These are phyloP conservation scores for Annulohypoxylon moriforme DNA, from an alignment of 495 filamentous ascomycete species.

Conservation along the genomic window DNA sequence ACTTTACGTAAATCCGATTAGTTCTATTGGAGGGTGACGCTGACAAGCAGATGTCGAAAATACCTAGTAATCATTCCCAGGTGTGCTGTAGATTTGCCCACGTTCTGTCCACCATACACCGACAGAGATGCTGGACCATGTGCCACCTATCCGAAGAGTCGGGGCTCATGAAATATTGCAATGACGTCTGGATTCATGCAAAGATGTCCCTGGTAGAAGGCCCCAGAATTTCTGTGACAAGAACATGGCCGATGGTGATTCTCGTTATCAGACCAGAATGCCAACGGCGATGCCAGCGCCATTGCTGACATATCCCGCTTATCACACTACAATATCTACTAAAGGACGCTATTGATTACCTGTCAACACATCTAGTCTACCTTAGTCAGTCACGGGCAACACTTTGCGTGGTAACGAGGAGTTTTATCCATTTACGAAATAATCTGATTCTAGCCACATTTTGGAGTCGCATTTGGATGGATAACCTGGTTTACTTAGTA, in stretches of 20 bases:
- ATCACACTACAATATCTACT: not conserved
- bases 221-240: not conserved
- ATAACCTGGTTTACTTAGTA: constrained; percentile 11
- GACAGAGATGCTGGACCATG: not conserved
- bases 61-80: no score
- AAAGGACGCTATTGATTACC: not conserved
- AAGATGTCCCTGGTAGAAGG: not conserved
- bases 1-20: constrained; percentile 21
- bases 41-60: not conserved
- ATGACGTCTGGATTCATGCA: constrained; percentile 1
- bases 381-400: not conserved
- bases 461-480: constrained; percentile 8
- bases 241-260: constrained; percentile 14
- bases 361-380: not conserved
- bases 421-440: not conserved
- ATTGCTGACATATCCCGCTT: constrained; percentile 2
- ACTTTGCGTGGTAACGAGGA: constrained; percentile 5
- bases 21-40: not conserved
- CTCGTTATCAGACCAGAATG: constrained; percentile 10
- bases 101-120: not conserved
- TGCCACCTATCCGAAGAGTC: constrained; percentile 12
- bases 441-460: constrained; percentile 16
- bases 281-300: no score
- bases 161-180: not conserved
- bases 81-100: not conserved